Evolutionary conservation across 106 monocot genomes (phyloP).

Genomic region (Dendrobium catenatum): DNA sequence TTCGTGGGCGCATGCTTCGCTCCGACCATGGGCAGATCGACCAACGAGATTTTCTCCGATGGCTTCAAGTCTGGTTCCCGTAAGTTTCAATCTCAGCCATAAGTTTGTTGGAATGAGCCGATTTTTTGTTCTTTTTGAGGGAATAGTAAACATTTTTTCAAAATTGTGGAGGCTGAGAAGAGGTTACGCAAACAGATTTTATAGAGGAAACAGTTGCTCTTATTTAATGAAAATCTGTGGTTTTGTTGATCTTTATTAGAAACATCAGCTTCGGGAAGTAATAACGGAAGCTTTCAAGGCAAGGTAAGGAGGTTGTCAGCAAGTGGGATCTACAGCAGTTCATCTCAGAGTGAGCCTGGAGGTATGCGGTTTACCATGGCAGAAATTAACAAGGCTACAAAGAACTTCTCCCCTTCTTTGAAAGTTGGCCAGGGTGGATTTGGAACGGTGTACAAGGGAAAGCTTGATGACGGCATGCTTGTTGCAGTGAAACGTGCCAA

Average conservation of each 20-base stretch:
- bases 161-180: neutral
- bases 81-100: slow-evolving; percentile 3
- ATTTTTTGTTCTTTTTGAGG: neutral
- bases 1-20: slow-evolving; percentile 3
- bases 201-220: neutral
- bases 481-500: slow-evolving; percentile 78
- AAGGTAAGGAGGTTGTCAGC: slow-evolving; percentile 18
- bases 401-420: slow-evolving; percentile 47
- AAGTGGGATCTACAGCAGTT: slow-evolving; percentile 12
- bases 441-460: slow-evolving; percentile 64
- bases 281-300: slow-evolving; percentile 6
- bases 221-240: neutral
- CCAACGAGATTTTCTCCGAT: neutral
- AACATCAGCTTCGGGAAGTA: slow-evolving; percentile 7
- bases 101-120: neutral
- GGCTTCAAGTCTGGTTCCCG: slow-evolving; percentile 2
- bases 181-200: neutral
- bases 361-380: slow-evolving; percentile 29
- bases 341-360: slow-evolving; percentile 18
- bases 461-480: slow-evolving; percentile 39
- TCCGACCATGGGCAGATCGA: neutral
- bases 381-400: slow-evolving; percentile 56
- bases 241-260: neutral
- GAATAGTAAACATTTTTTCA: no score
- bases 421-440: slow-evolving; percentile 80